Evolutionary conservation across 768 basidiomycete genomes (phyloP), one percentile per base, ranked within the genome.

Genomic region (Strobilomyces echinocephalus): DNA sequence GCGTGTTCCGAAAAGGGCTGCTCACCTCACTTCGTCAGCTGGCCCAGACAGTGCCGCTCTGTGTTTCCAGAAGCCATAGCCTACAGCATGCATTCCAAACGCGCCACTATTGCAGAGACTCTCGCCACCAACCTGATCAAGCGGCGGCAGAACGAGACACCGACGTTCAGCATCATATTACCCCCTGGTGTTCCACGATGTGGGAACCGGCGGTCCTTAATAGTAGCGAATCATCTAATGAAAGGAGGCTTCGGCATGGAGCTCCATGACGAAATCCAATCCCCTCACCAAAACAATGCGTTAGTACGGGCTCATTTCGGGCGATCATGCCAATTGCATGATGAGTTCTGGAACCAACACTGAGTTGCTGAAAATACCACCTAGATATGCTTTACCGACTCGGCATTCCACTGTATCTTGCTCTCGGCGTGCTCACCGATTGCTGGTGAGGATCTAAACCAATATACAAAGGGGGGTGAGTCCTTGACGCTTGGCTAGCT

Each of bases 1-100:
- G 57, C 66, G 67, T 68, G 66, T 68, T 63, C 55, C 38, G 24
- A 52, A 44, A 49, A 59, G 45, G 60, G 59, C 59, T 60, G 59
- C 52, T 55, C 62, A 69, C 67, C 62, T 59, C 65, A 55, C 60
- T 54, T 53, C 60, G 41, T 53, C 58, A 52, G 40, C 28, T 50
- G 52, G 50, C 42, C 62, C 64, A 58, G 62, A 68, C n/a, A n/a
- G 24, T 58, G 43, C 38, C 49, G 56, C 38, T 55, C 58, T 54
- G 51, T 55, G 59, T 59, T 60, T 51, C 53, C 58, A 59, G 58
- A 61, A 61, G 59, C 56, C 52, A 57, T 49, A 45, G 42, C 54
- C 54, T 16, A 52, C 59, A 54, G 50, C 67, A 69, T 53, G 66
- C 65, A 33, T 55, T 60, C 63, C 49, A 59, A 67, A 61, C 50